These are phyloP conservation scores for Ustilago esculenta DNA, from an alignment of 1,284 basidiomycete species.

Conservation along the genomic window DNA sequence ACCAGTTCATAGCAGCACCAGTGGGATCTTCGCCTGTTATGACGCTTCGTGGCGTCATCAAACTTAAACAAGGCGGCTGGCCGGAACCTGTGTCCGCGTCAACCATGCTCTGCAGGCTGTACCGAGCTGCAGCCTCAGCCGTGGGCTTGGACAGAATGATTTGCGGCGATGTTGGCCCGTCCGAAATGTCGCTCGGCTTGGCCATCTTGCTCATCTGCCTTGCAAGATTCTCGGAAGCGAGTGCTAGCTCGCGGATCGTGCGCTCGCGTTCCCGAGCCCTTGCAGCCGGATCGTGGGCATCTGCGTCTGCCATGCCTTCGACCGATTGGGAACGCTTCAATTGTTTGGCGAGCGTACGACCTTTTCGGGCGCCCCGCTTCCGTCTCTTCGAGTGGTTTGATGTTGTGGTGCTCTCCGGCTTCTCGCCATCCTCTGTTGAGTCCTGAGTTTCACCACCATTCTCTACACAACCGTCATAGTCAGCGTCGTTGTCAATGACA, in stretches of 20 bases:
- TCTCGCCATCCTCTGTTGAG: constrained; percentile 8
- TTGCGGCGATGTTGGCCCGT: constrained; percentile 13
- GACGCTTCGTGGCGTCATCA: not conserved
- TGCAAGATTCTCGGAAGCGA: constrained; percentile 52
- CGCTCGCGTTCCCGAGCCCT: constrained; percentile 39
- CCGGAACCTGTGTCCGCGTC: constrained; percentile 4
- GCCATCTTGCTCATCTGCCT: constrained; percentile 54
- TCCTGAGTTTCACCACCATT: constrained; percentile 2
- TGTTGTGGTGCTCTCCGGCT: constrained; percentile 28
- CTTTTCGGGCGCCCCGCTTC: constrained; percentile 56
- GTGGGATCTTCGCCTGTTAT: constrained; percentile 1
- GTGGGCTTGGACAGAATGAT: constrained; percentile 36
- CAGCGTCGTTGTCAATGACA: not conserved
- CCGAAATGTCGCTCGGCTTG: constrained; percentile 38
- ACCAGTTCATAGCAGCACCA: constrained; percentile 31
- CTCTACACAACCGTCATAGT: not conserved
- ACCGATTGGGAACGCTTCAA: constrained; percentile 54
- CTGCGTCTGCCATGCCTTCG: constrained; percentile 31
- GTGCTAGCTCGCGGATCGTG: constrained; percentile 48
- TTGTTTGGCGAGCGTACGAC: constrained; percentile 52
- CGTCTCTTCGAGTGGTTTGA: constrained; percentile 51
- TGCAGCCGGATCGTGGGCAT: constrained; percentile 27
- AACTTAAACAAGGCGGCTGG: not conserved
- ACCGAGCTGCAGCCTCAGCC: constrained; percentile 39
- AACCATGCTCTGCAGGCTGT: constrained; percentile 27